Percentiles rank a stretch among this genome's conserved stretches.
These are phyloP conservation scores for Suhomyces kilbournensis DNA, from an alignment of 805 yeast genomes.

Conservation along the genomic window DNA sequence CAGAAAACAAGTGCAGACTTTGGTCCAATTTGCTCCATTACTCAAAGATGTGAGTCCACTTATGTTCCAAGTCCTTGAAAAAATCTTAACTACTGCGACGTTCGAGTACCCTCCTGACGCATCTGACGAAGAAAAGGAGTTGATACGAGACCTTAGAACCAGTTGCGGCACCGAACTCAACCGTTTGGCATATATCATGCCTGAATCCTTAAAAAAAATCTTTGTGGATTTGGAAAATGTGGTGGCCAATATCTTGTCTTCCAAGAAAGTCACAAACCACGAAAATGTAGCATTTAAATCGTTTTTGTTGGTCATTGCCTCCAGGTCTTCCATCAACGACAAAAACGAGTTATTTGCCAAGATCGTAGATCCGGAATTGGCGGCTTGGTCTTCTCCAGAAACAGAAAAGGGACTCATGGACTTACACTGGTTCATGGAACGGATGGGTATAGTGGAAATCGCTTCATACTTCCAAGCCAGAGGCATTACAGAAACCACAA, in stretches of 20 bases:
- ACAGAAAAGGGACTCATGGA: constrained; percentile 88
- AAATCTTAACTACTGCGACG: constrained; percentile 79
- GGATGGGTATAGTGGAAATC: constrained; percentile 90
- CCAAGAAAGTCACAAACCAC: constrained; percentile 76
- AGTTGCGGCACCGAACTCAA: constrained; percentile 94
- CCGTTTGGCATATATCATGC: constrained; percentile 91
- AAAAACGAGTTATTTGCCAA: constrained; percentile 76
- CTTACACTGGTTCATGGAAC: constrained; percentile 97
- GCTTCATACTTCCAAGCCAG: constrained; percentile 85
- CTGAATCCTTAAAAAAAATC: constrained; percentile 79
- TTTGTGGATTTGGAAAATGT: constrained; percentile 81
- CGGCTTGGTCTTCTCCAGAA: constrained; percentile 89
- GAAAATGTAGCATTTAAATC: constrained; percentile 94
- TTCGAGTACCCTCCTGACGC: constrained; percentile 68
- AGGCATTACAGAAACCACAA: constrained; percentile 73
- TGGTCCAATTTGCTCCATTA: constrained; percentile 91
- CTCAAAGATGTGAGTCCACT: constrained; percentile 71
- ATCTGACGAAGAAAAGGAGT: constrained; percentile 72
- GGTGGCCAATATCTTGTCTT: constrained; percentile 63
- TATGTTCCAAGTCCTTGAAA: constrained; percentile 82
- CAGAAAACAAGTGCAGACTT: constrained; percentile 83
- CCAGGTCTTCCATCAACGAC: constrained; percentile 70
- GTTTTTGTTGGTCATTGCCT: constrained; percentile 85
- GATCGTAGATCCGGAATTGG: constrained; percentile 89
- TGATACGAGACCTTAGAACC: constrained; percentile 81